A percentile compares a stretch with the other conserved stretches of the same genome.
Conservation (phyloP, 2,329 filamentous ascomycete species). For the Mycosphaerella sp. region DNA sequence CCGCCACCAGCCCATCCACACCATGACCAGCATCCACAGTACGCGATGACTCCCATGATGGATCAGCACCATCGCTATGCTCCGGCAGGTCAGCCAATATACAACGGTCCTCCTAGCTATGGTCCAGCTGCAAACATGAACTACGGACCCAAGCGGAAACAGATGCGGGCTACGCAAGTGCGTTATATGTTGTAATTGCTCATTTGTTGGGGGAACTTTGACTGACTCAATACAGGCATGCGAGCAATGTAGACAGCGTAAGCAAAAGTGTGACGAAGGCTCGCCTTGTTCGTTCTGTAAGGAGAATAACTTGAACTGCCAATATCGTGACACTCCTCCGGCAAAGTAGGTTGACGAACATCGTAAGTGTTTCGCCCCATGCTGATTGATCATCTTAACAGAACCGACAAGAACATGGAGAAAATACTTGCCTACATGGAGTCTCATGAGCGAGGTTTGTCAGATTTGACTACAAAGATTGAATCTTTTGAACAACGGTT, state of each 20-base stretch:
- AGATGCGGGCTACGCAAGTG: slow-evolving; percentile 36
- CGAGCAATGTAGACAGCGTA: slow-evolving; percentile 78
- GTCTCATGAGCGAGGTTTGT: slow-evolving; percentile 31
- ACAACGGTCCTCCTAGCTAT: slow-evolving; percentile 21
- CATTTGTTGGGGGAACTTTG: slow-evolving; percentile 3
- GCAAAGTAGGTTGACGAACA: slow-evolving; percentile 63
- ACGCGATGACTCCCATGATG: slow-evolving; percentile 29
- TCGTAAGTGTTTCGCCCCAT: background rate
- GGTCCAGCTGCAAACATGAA: slow-evolving; percentile 26
- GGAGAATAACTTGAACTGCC: slow-evolving; percentile 76
- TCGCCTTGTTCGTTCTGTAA: slow-evolving; percentile 79
- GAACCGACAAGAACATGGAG: slow-evolving; percentile 46
- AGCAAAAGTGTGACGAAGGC: slow-evolving; percentile 87
- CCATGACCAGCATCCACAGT: slow-evolving; percentile 25
- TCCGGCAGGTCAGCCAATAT: slow-evolving; percentile 26
- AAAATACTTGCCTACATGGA: slow-evolving; percentile 45
- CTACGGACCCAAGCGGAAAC: slow-evolving; percentile 30
- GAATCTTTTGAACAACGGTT: slow-evolving; percentile 27
- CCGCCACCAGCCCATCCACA: slow-evolving; percentile 23
- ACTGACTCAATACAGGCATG: slow-evolving; percentile 59
- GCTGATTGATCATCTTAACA: slow-evolving; percentile 28
- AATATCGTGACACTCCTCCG: slow-evolving; percentile 83
- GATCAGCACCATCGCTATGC: slow-evolving; percentile 27
- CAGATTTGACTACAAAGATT: slow-evolving; percentile 23
- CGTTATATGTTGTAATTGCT: slow-evolving; percentile 4